Percentiles rank a stretch among this genome's conserved stretches.
Conservation (phyloP, 768 basidiomycete species). For the Boletus insuetus region DNA sequence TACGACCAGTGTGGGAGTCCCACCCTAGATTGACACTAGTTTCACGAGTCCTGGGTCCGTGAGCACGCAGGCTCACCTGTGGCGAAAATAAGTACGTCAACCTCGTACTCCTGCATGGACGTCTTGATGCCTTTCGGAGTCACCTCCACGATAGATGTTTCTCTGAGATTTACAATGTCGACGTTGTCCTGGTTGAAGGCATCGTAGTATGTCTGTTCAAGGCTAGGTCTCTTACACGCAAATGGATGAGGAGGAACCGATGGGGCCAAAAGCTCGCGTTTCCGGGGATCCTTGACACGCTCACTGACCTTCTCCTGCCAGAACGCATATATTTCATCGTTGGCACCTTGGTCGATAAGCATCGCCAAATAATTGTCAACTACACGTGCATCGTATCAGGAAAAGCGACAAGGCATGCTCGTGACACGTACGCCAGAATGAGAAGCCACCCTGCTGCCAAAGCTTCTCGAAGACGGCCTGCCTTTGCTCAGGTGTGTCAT, state of each 20-base stretch:
- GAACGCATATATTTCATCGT: conserved; percentile 6
- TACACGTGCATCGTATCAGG: background rate
- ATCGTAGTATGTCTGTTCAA: background rate
- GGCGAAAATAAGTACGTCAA: conserved; percentile 10
- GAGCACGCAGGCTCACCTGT: background rate
- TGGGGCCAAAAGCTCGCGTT: background rate
- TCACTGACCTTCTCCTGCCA: conserved; percentile 10
- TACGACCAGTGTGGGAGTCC: background rate
- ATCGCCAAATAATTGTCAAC: conserved; percentile 11
- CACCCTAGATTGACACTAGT: background rate
- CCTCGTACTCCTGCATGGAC: background rate
- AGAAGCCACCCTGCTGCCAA: background rate
- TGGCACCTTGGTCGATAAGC: background rate
- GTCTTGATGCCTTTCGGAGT: conserved; percentile 9
- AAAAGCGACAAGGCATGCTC: background rate
- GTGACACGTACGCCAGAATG: background rate
- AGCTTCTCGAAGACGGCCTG: background rate
- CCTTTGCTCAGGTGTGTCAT: background rate
- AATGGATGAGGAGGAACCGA: background rate
- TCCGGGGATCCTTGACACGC: background rate
- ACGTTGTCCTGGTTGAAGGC: conserved; percentile 1
- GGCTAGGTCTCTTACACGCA: background rate
- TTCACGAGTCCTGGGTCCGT: background rate
- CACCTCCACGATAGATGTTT: conserved; percentile 8
- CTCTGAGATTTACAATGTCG: conserved; percentile 11